Evolutionary conservation across 2,329 filamentous ascomycete genomes (phyloP), one percentile per base, ranked within the genome.

Genomic region (Boeremia exigua): DNA sequence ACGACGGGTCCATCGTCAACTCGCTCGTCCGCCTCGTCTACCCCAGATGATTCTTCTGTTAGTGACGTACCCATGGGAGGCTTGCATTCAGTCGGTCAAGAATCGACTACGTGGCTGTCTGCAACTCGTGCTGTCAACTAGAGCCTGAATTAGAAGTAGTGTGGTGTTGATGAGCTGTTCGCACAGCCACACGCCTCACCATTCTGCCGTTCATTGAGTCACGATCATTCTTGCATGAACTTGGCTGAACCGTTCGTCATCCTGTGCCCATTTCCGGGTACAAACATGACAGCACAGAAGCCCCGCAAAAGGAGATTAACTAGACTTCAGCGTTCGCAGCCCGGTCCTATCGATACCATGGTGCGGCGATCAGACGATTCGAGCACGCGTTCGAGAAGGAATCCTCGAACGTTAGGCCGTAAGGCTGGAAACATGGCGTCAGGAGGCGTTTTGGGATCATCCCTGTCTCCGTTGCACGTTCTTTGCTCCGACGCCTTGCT

Each of bases 61-160:
- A 23, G 65, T 71, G 68, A 71, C 69, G 68, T 70, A 71, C 56
- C 38, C 59, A 52, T 40, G 54, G 61, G 61, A 61, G 63, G 64
- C 56, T 56, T 56, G 53, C 48, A 56, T 40, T 48, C 48, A 47
- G 63, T 67, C 66, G 66, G 64, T 67, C 61, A 68, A 67, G 43
- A 48, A 36, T 30, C 48, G 50, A 58, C 56, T 65, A 69, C 66
- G 66, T 69, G 66, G 63, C 65, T 58, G 54, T 49, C 66, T 61
- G 58, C 58, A 55, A 36, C 62, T 60, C 65, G 64, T 48, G 59
- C 54, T 66, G 66, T 66, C 65, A 67, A 62, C 17, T 17, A 48
- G 30, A 32, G 47, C 53, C 43, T 38, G 43, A 28, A 23, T 25
- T 43, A 43, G 36, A 34, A 40, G 17, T 19, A 40, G 44, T 40